These are phyloP conservation scores for Blastobotrys capitulatus DNA, from an alignment of 1,139 yeast genomes.

Conservation along the genomic window DNA sequence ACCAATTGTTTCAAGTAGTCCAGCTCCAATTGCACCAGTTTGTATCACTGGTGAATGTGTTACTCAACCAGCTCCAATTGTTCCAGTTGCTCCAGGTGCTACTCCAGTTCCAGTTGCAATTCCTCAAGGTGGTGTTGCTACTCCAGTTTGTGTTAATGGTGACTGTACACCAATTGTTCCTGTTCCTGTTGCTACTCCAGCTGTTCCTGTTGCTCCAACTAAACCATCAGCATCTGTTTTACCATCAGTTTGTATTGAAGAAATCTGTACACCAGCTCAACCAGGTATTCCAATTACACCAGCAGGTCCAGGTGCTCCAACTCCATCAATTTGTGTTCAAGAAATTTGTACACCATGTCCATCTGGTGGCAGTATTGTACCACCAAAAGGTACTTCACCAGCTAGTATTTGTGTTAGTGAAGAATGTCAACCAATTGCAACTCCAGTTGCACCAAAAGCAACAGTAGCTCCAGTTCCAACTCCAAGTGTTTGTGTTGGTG, in stretches of 20 bases:
- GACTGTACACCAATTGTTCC: background rate
- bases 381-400: background rate
- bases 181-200: background rate
- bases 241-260: background rate
- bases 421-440: background rate
- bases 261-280: background rate
- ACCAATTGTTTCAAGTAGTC: background rate
- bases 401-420: slow-evolving; percentile 3
- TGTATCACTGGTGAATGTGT: slow-evolving; percentile 3
- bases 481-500: background rate
- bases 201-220: background rate
- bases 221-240: background rate
- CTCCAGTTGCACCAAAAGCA: slow-evolving; percentile 1
- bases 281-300: background rate
- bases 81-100: slow-evolving; percentile 6
- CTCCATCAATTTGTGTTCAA: background rate
- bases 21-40: slow-evolving; percentile 3
- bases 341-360: background rate
- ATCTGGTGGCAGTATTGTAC: background rate
- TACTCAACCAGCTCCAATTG: slow-evolving; percentile 3
- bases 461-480: background rate
- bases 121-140: slow-evolving; percentile 1
- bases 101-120: slow-evolving; percentile 2
- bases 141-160: background rate
- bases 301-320: background rate